Evolutionary conservation across 768 basidiomycete species (phyloP).

Genomic region (Cyclocybe cylindracea): DNA sequence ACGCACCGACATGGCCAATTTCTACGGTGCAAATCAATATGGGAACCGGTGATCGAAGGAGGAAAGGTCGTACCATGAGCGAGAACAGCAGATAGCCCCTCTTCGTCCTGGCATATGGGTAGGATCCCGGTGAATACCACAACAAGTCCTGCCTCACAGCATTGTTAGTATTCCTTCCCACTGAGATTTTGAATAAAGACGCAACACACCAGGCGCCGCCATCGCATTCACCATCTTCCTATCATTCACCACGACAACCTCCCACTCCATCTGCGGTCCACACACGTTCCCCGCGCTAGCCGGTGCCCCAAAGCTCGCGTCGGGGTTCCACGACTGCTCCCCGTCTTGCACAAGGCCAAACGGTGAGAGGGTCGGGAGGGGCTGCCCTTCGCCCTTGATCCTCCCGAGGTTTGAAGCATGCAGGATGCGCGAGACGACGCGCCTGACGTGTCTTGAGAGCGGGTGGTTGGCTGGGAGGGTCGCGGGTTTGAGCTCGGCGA

Average conservation of each 20-base stretch:
- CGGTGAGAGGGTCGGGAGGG: constrained; percentile 15
- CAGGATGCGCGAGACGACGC: constrained; percentile 69
- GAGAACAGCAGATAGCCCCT: constrained; percentile 82
- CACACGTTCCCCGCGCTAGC: constrained; percentile 20
- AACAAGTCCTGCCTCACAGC: constrained; percentile 54
- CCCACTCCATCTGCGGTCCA: constrained; percentile 51
- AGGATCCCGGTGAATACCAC: constrained; percentile 91
- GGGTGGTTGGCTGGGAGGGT: constrained; percentile 72
- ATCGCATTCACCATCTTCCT: constrained; percentile 73
- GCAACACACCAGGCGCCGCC: constrained; percentile 62
- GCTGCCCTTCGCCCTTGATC: constrained; percentile 37
- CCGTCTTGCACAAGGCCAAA: constrained; percentile 20
- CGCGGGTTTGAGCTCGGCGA: constrained; percentile 49
- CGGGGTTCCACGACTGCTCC: constrained; percentile 32
- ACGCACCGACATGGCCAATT: constrained; percentile 74
- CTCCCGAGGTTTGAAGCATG: constrained; percentile 71
- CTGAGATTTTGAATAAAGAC: not conserved
- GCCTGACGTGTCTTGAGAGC: constrained; percentile 63
- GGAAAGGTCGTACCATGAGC: constrained; percentile 64
- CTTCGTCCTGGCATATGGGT: constrained; percentile 73
- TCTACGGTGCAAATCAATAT: constrained; percentile 41
- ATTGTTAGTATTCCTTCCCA: not conserved
- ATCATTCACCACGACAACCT: constrained; percentile 72
- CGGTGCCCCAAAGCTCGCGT: constrained; percentile 26
- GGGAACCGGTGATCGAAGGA: not conserved